Evolutionary conservation across 140 eudicot species (phyloP).

Genomic region (Oenanthe javanica): DNA sequence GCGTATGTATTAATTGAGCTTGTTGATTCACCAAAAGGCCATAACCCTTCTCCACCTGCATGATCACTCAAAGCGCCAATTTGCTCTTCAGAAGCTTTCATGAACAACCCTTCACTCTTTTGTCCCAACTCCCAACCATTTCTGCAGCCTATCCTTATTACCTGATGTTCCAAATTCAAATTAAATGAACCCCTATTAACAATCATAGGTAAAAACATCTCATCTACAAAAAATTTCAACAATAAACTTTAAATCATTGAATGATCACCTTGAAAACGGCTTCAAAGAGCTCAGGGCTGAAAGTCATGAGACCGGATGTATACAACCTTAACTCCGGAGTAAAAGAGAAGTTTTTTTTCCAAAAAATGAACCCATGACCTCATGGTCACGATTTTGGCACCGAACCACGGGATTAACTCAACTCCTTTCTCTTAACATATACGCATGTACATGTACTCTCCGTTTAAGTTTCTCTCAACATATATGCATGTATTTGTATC

Average conservation of each 20-base stretch:
- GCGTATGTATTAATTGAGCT: constrained; percentile 35
- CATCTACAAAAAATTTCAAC: too few relatives aligned
- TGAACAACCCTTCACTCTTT: constrained; percentile 30
- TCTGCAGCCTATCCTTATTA: constrained; percentile 28
- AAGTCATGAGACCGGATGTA: constrained; percentile 39
- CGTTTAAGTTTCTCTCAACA: not conserved
- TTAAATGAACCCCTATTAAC: not conserved
- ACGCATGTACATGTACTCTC: not conserved
- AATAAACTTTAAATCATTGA: not conserved
- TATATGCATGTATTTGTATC: not conserved
- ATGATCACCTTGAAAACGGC: constrained; percentile 57
- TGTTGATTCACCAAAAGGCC: constrained; percentile 41
- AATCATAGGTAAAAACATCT: not conserved
- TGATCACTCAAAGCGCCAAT: constrained; percentile 43
- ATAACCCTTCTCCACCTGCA: constrained; percentile 25
- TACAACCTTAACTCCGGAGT: too few relatives aligned
- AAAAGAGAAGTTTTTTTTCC: too few relatives aligned
- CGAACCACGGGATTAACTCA: too few relatives aligned
- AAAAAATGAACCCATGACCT: too few relatives aligned
- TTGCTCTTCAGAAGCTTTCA: constrained; percentile 61
- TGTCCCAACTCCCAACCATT: constrained; percentile 19
- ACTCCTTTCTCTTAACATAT: too few relatives aligned
- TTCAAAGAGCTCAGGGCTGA: constrained; percentile 56
- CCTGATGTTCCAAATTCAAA: constrained; percentile 22
- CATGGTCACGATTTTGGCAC: too few relatives aligned